A percentile compares a stretch with the other conserved stretches of the same genome.
phyloP scores from a whole-genome alignment of 2,329 filamentous ascomycete species.

The Neobulgaria alba region DNA sequence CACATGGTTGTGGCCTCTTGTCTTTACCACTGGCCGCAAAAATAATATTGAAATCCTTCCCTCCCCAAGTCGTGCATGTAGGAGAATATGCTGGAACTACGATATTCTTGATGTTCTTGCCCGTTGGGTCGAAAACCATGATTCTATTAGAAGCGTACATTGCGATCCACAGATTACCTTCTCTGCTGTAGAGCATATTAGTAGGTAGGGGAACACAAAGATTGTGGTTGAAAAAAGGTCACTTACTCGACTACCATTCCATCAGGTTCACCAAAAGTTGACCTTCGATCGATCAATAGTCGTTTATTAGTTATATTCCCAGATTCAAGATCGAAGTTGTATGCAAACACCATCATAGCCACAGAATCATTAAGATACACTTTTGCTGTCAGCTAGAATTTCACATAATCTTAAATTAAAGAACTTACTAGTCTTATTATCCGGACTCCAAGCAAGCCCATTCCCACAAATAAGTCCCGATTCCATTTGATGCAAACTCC shows the following conservation, averaged over 20 bases:
- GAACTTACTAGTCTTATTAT: slow-evolving; percentile 30
- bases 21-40: slow-evolving; percentile 19
- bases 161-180: slow-evolving; percentile 32
- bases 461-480: slow-evolving; percentile 31
- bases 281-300: slow-evolving; percentile 1
- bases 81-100: slow-evolving; percentile 28
- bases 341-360: slow-evolving; percentile 2
- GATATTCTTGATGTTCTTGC: slow-evolving; percentile 29
- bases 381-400: too few species aligned
- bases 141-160: slow-evolving; percentile 29
- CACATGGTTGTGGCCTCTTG: slow-evolving; percentile 11
- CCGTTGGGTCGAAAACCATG: slow-evolving; percentile 29
- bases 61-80: slow-evolving; percentile 32
- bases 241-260: slow-evolving; percentile 34
- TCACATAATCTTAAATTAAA: too few species aligned
- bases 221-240: slow-evolving; percentile 6
- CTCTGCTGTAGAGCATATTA: slow-evolving; percentile 17
- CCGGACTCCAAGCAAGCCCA: slow-evolving; percentile 31
- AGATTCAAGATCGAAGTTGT: not conserved
- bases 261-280: slow-evolving; percentile 26
- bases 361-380: slow-evolving; percentile 7
- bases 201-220: not conserved
- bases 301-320: slow-evolving; percentile 2
- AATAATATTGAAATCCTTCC: slow-evolving; percentile 28
- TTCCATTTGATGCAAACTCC: slow-evolving; percentile 29